Evolutionary conservation across 140 eudicot genomes (phyloP), one percentile per base, ranked within the genome.

Genomic region (Erigeron philadelphicus): DNA sequence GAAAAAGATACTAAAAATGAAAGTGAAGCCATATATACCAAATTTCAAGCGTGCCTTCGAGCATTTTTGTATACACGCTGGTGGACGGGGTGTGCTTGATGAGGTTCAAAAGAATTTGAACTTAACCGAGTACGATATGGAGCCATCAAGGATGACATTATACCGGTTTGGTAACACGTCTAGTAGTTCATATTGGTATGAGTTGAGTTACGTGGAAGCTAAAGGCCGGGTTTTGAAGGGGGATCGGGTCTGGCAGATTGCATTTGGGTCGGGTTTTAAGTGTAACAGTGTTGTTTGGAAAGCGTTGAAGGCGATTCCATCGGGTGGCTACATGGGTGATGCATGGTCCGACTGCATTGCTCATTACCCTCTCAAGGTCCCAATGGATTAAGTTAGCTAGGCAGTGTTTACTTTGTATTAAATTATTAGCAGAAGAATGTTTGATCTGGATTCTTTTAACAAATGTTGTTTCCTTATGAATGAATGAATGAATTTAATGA

Each of bases 281-380:
- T 84, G 96, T 63, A 88, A 86, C 21, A 86, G 86, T 75, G 88
- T 86, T 38, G 96, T 88, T n/a, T 88, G 90, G 94, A 86, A 48
- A 63, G 82, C 94, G 1, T 53, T 86, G 62, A 81, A 86, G 77
- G 77, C 43, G 8, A 76, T 86, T 52, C 68, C 80, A 11, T 67
- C 76, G 2, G 82, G 69, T 71, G 68, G 76, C 1, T 77, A 68
- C 23, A 15, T 57, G 23, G 81, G 73, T 31, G 81, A 89, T 47
- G 90, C 90, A 2, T 89, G 96, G 96, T 65, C 65, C 9, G 82
- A 84, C 46, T 84, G 83, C 43, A 55, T 86, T 10, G 43, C 64
- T 25, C 76, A 42, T 11, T 86, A 86, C 68, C 96, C 94, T 3
- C 85, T 88, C 31, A 77, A 86, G 66, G 53, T 81, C 16, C 65